Base-by-base conservation (phyloP, 352 stramenopile species). In the Saprolegnia diclina region DNA sequence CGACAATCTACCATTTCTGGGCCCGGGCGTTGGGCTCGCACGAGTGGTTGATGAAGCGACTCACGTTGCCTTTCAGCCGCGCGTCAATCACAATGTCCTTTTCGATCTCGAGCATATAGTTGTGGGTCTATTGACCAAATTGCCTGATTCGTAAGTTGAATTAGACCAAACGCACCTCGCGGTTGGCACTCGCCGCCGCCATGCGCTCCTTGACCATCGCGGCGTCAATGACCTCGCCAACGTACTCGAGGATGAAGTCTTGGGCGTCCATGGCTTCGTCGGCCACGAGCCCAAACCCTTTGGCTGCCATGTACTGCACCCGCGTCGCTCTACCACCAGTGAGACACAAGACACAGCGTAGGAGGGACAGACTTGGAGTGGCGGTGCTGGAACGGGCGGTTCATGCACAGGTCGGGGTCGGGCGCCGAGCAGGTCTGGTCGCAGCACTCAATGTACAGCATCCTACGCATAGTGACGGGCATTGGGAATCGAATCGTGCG, bases 41-140 rank as follows among this genome's bases (percentile, higher is more conserved):
- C 71, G 89, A 96, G 72, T 97, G 90, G 82, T 98, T 98, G 71
- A 98, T 98, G 74, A 98, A 98, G 26, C 95, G 85, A 42, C 93
- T 94, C 29, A 98, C 88, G 69, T 96, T 97, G 45, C 92, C 95
- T 42, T 89, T 84, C 66, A 94, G 82, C 54, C 88, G 88, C 22
- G 88, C 89, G 55, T 97, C 89, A 52, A 94, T 91, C 24, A 91
- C 75, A 29, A 89, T 83, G 68, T 91, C 85, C 32, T 92, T 91
- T 74, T 91, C 85, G 40, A 94, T 79, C 70, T 94, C 82, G 67
- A 94, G 78, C 79, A 97, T 91, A 75, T 95, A 97, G 52, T 90
- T 91, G 53, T 91, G 83, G 9, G 78, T 84, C 77, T 89, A 71
- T 3, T 29, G 16, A 57, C 56, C 3, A 54, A n/a, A n/a, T n/a